Evolutionary conservation across 345 rosid species (phyloP).

Genomic region (Eucalyptus sp.): DNA sequence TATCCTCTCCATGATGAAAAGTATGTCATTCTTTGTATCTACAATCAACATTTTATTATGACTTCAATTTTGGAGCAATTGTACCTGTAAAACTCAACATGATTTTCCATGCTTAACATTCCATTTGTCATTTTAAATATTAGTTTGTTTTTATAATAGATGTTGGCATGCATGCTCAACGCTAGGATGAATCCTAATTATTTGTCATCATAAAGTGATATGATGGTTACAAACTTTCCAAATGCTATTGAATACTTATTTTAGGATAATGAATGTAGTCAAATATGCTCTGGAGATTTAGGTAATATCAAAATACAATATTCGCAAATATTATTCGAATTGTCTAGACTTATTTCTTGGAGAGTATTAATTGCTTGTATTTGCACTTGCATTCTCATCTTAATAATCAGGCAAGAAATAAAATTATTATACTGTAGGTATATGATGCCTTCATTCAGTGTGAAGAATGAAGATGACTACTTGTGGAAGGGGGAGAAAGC

Average conservation of each 20-base stretch:
- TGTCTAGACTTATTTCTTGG: not conserved
- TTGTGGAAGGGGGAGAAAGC: constrained; percentile 18
- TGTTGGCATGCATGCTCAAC: not conserved
- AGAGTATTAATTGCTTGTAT: not conserved
- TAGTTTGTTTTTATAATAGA: not conserved
- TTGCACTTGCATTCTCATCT: not conserved
- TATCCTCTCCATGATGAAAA: not conserved
- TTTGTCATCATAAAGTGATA: no score
- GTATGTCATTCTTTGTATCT: not conserved
- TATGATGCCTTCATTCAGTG: not conserved
- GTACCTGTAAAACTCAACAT: not conserved
- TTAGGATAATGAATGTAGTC: no score
- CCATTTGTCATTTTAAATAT: not conserved
- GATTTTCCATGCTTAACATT: not conserved
- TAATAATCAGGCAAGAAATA: no score
- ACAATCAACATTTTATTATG: not conserved
- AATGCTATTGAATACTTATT: no score
- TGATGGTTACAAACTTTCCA: no score
- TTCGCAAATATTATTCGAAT: no score
- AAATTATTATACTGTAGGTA: rapidly evolving
- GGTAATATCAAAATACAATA: no score
- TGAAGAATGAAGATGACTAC: constrained; percentile 3
- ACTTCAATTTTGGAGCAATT: not conserved
- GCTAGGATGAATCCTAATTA: not conserved
- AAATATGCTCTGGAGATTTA: no score